Evolutionary conservation across 2,329 filamentous ascomycete species (phyloP).

Genomic region (Cercospora sojina): DNA sequence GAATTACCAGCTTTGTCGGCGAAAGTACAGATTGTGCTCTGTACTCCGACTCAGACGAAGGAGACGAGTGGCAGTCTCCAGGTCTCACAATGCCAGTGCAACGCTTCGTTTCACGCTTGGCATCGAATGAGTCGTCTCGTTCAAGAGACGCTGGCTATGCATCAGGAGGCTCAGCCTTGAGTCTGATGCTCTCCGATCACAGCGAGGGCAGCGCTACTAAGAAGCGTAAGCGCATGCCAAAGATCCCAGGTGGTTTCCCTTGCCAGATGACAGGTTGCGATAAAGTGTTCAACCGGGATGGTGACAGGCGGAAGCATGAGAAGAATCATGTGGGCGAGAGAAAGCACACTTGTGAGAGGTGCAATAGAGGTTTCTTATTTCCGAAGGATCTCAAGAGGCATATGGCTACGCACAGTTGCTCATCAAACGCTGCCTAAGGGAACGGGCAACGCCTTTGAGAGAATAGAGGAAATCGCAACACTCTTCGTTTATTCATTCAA

Average conservation of each 20-base stretch:
- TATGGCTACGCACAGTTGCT: conserved; percentile 10
- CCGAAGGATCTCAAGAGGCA: conserved; percentile 23
- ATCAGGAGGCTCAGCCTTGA: conserved; percentile 15
- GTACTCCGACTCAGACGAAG: conserved; percentile 9
- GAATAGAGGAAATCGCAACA: not conserved
- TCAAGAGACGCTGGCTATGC: conserved; percentile 17
- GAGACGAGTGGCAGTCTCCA: not conserved
- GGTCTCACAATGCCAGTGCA: conserved; percentile 7
- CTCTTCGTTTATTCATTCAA: not conserved
- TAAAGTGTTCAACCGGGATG: conserved; percentile 22
- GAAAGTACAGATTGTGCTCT: conserved; percentile 4
- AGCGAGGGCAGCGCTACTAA: conserved; percentile 17
- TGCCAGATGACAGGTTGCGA: conserved; percentile 15
- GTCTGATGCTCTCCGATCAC: conserved; percentile 14
- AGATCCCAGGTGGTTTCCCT: conserved; percentile 16
- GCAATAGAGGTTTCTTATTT: conserved; percentile 18
- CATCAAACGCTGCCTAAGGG: not conserved
- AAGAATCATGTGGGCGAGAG: conserved; percentile 19
- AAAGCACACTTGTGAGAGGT: conserved; percentile 17
- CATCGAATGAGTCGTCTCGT: conserved; percentile 12
- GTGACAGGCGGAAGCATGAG: conserved; percentile 23
- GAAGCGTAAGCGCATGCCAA: conserved; percentile 21
- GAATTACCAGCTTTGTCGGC: conserved; percentile 1
- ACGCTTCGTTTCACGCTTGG: conserved; percentile 2
- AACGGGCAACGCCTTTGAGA: not conserved